These are phyloP conservation scores for Euptelea pleiosperma DNA, from an alignment of 164 flowering plant genomes.

Conservation along the genomic window DNA sequence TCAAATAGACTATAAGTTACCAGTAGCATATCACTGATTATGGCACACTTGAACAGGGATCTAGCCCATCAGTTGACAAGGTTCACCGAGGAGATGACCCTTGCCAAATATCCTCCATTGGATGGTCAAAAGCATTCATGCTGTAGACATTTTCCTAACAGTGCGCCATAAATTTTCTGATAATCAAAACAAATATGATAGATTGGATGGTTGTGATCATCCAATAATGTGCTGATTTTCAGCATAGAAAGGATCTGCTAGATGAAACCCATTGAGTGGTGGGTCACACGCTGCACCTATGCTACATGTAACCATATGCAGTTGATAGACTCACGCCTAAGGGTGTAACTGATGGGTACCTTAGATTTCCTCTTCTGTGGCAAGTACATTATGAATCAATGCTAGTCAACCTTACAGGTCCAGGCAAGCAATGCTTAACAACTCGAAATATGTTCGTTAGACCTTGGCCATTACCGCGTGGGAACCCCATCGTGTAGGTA, in stretches of 20 bases:
- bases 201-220: no score
- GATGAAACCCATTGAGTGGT: neutral
- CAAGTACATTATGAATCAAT: constrained; percentile 5
- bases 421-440: constrained; percentile 90
- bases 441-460: constrained; percentile 71
- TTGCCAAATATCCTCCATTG: no score
- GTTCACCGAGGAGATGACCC: no score
- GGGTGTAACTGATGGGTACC: constrained; percentile 1
- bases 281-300: neutral
- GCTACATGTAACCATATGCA: neutral
- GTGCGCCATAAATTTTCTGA: no score
- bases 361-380: neutral
- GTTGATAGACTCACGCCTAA: neutral
- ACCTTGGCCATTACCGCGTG: constrained; percentile 74
- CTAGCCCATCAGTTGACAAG: no score
- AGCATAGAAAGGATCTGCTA: neutral
- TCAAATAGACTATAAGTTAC: neutral
- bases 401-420: constrained; percentile 64
- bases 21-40: no score
- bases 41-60: no score
- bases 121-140: no score
- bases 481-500: constrained; percentile 79
- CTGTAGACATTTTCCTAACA: no score
- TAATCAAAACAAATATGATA: no score
- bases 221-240: neutral